These are phyloP conservation scores for Polymyxa betae DNA, from an alignment of 208 protist genomes.

Conservation along the genomic window DNA sequence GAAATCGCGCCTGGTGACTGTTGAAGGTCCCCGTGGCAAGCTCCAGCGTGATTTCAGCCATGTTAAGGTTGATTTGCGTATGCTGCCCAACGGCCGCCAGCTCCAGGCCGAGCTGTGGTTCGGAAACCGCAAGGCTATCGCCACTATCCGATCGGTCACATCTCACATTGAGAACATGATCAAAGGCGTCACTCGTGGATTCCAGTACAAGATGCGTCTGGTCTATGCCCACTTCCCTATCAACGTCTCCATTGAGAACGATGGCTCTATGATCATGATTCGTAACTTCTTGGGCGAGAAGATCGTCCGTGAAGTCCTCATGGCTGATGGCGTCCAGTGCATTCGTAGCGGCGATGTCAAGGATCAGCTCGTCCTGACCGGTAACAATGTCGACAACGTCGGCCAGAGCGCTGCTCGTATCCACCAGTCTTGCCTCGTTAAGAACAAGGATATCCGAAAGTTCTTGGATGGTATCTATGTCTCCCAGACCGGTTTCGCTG, in stretches of 20 bases:
- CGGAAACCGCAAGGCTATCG: constrained; percentile 87
- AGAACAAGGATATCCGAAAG: constrained; percentile 99
- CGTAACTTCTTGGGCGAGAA: constrained; percentile 99
- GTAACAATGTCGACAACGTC: constrained; percentile 61
- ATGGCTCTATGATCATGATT: constrained; percentile 84
- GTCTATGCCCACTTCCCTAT: constrained; percentile 99
- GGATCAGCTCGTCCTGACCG: constrained; percentile 93
- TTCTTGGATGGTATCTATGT: constrained; percentile 99
- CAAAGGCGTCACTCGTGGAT: constrained; percentile 97
- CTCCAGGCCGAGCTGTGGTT: constrained; percentile 89
- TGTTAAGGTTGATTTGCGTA: constrained; percentile 82
- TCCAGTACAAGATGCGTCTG: constrained; percentile 97
- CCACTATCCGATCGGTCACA: constrained; percentile 90
- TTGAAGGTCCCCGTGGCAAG: constrained; percentile 92
- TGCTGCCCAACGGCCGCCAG: constrained; percentile 33
- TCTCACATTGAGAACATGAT: constrained; percentile 98
- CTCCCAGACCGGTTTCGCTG: constrained; percentile 85
- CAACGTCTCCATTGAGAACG: constrained; percentile 85
- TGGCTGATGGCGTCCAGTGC: constrained; percentile 86
- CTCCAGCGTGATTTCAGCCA: constrained; percentile 89
- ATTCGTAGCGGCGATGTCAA: constrained; percentile 85
- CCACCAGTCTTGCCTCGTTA: constrained; percentile 90
- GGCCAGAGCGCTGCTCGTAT: constrained; percentile 83
- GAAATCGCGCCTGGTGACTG: constrained; percentile 83
- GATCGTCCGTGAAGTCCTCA: constrained; percentile 83